Percentiles rank a stretch among this genome's conserved stretches.
phyloP scores from a whole-genome alignment of 2,329 filamentous ascomycete species.

The Fusarium nodosum region DNA sequence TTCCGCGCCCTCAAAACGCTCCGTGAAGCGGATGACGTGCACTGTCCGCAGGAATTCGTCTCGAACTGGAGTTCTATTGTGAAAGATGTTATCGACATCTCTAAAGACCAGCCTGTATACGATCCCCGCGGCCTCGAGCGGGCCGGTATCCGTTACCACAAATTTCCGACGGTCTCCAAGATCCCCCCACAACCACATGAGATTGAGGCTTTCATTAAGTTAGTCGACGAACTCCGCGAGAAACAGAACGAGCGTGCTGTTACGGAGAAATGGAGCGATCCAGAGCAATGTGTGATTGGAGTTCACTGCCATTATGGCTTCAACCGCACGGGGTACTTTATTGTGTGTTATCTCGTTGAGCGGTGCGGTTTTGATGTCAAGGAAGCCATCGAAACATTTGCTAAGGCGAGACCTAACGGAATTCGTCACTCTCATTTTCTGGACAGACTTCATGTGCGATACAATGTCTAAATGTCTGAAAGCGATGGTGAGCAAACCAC shows the following conservation, averaged over 20 bases:
- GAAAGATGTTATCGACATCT: slow-evolving; percentile 88
- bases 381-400: slow-evolving; percentile 85
- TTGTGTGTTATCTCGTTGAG: slow-evolving; percentile 92
- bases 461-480: slow-evolving; percentile 58
- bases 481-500: neutral
- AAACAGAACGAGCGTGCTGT: slow-evolving; percentile 60
- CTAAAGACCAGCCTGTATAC: slow-evolving; percentile 90
- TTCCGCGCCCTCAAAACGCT: slow-evolving; percentile 96
- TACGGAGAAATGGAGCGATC: slow-evolving; percentile 58
- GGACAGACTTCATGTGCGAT: slow-evolving; percentile 84
- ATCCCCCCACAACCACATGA: slow-evolving; percentile 77
- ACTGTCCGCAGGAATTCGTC: slow-evolving; percentile 81
- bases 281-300: slow-evolving; percentile 69
- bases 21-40: slow-evolving; percentile 85
- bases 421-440: slow-evolving; percentile 93
- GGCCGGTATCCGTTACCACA: slow-evolving; percentile 79
- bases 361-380: slow-evolving; percentile 77
- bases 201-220: slow-evolving; percentile 65
- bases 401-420: slow-evolving; percentile 78
- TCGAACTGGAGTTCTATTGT: slow-evolving; percentile 75
- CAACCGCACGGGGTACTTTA: slow-evolving; percentile 92
- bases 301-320: slow-evolving; percentile 98
- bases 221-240: slow-evolving; percentile 71
- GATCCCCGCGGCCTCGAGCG: slow-evolving; percentile 78
- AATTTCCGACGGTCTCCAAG: slow-evolving; percentile 93